A percentile compares a stretch with the other conserved stretches of the same genome.
phyloP scores from a whole-genome alignment of 306 rosid genomes.

The Cicer yamashitae region DNA sequence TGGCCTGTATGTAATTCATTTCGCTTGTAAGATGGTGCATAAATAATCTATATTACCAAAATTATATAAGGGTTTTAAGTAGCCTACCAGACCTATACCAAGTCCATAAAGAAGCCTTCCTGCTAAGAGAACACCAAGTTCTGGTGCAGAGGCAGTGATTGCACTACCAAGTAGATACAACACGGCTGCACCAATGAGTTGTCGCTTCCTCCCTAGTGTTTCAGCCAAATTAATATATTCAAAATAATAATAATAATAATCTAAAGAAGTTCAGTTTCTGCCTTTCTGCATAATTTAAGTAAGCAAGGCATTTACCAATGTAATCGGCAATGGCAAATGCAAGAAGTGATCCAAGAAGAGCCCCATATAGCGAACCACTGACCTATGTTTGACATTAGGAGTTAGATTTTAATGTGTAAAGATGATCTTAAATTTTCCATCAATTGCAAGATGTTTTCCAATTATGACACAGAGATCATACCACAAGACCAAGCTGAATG shows the following conservation, averaged over 20 bases:
- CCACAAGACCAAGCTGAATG: slow-evolving; percentile 95
- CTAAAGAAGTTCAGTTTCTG: slow-evolving; percentile 33
- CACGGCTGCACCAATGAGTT: slow-evolving; percentile 71
- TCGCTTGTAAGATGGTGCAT: slow-evolving; percentile 34
- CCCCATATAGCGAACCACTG: slow-evolving; percentile 95
- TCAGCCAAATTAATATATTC: slow-evolving; percentile 37
- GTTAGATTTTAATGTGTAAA: slow-evolving; percentile 30
- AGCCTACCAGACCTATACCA: slow-evolving; percentile 91
- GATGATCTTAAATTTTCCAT: slow-evolving; percentile 26
- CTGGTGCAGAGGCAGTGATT: slow-evolving; percentile 75
- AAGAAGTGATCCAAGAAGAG: slow-evolving; percentile 86
- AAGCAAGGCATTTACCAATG: slow-evolving; percentile 66
- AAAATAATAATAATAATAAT: slow-evolving; percentile 37
- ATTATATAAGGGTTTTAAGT: slow-evolving; percentile 17
- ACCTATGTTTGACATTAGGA: slow-evolving; percentile 57
- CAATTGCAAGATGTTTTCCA: slow-evolving; percentile 21
- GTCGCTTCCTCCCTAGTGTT: slow-evolving; percentile 77
- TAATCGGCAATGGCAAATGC: slow-evolving; percentile 85
- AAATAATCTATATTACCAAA: slow-evolving; percentile 39
- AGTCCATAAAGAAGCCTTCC: slow-evolving; percentile 93
- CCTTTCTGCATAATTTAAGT: slow-evolving; percentile 33
- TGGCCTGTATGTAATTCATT: slow-evolving; percentile 67
- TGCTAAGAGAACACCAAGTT: slow-evolving; percentile 69
- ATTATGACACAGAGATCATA: slow-evolving; percentile 49
- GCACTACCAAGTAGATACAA: slow-evolving; percentile 74